These are phyloP conservation scores for Citrus inodora DNA, from an alignment of 345 rosid genomes.

Conservation along the genomic window DNA sequence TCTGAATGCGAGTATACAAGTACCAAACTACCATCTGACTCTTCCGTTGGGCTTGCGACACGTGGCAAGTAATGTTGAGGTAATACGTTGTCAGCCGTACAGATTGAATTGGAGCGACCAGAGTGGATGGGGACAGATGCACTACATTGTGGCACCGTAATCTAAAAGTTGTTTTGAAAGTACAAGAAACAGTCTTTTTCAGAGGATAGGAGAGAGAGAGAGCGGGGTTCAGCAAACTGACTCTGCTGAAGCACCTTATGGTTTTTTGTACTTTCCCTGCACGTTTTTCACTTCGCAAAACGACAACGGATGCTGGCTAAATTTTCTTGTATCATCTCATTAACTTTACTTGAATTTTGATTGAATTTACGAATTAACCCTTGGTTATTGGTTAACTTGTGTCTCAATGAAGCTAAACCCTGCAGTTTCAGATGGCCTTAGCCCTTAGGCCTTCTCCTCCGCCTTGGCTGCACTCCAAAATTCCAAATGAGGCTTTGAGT, in stretches of 20 bases:
- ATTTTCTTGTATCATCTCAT: no score
- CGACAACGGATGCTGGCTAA: neutral
- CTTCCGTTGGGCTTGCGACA: neutral
- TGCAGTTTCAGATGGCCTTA: neutral
- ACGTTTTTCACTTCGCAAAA: neutral
- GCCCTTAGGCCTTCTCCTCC: neutral
- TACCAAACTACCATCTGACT: neutral
- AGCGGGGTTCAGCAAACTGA: neutral
- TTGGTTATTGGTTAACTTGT: neutral
- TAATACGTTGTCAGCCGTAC: neutral
- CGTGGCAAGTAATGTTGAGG: neutral
- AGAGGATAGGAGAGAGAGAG: neutral
- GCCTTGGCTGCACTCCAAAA: neutral
- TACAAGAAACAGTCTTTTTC: conserved; percentile 20
- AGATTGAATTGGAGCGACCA: neutral
- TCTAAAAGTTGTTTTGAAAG: conserved; percentile 11
- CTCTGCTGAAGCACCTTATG: conserved; percentile 3
- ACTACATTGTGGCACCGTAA: neutral
- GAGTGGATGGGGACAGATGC: neutral
- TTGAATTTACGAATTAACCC: neutral
- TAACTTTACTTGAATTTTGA: neutral
- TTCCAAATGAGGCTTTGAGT: neutral
- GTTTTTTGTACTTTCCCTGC: conserved; percentile 18
- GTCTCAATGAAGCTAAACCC: neutral
- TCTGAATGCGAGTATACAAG: neutral